Base-by-base conservation (phyloP, 2,329 filamentous ascomycete species). In the Verticillium isaacii region DNA sequence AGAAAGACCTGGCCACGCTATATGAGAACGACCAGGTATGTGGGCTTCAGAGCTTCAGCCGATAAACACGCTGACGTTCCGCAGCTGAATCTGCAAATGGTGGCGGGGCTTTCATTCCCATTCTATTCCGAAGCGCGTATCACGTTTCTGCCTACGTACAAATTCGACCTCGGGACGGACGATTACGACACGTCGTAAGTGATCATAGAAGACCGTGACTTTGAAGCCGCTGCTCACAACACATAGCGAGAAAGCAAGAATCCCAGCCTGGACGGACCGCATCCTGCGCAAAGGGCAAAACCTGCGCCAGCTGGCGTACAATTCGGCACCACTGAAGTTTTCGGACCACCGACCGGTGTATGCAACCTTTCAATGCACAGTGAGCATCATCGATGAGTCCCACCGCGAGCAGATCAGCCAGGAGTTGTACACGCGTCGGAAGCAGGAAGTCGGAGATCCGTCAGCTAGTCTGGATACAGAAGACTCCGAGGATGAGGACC, bases 291-390 rank as follows among this genome's bases (percentile, higher is more conserved):
- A 93, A 77, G 95, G 95, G 8, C 80, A 85, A 63, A 93, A 92
- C 67, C 83, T 99, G 39, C 87, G 88, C 52, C 95, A 98, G 72
- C 80, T 90, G 12, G 84, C 90, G 36, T 99, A 99, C 75, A 86
- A 91, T 69, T 89, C 86, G 60, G 93, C 93, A 3, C 88, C 92
- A 34, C 80, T 99, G 39, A 86, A 84, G 14, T 97, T 98, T 73
- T 99, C 95, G 0, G 95, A 99, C 71, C 95, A 99, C 74, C 86
- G 93, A n/a, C 95, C 95, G 2, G 94, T 99, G 0, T 97, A 92
- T 75, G 93, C 92, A 14, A 87, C 87, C 0, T 99, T 99, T 71
- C 85, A 92, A 67, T 96, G 93, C 74, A 86, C 83, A 1, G 89
- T 98, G 59, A 93, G 82, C 66, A 87, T 95, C 55, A 80, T 98